phyloP scores from a whole-genome alignment of 805 yeast species.

The Ogataea henricii region DNA sequence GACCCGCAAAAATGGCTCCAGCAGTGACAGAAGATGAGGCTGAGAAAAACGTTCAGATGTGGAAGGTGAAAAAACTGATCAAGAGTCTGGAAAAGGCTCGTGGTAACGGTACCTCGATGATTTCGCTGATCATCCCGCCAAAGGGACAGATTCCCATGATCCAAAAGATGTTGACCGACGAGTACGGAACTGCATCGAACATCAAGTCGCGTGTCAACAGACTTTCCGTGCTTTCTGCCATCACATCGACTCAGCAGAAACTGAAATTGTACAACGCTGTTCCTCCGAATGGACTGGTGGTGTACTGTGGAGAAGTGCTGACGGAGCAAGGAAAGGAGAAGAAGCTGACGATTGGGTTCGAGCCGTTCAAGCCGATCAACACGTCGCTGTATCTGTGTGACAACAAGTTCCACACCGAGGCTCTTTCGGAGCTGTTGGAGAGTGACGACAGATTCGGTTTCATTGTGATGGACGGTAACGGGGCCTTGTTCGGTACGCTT shows the following conservation, averaged over 20 bases:
- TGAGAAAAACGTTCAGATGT: constrained; percentile 95
- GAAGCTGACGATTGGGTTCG: constrained; percentile 94
- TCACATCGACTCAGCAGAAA: constrained; percentile 97
- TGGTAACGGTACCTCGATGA: constrained; percentile 99
- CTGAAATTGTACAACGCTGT: constrained; percentile 85
- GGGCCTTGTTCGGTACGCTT: constrained; percentile 91
- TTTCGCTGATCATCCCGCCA: constrained; percentile 94
- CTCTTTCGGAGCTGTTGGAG: constrained; percentile 88
- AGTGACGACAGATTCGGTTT: constrained; percentile 96
- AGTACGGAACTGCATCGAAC: constrained; percentile 98
- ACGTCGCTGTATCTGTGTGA: constrained; percentile 96
- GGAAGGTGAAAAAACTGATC: constrained; percentile 97
- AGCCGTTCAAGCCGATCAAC: constrained; percentile 98
- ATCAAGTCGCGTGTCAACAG: constrained; percentile 98
- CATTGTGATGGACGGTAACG: constrained; percentile 99
- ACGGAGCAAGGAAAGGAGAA: constrained; percentile 98
- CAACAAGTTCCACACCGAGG: constrained; percentile 98
- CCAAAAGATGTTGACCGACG: constrained; percentile 93
- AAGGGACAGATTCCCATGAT: constrained; percentile 86
- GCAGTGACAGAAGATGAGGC: constrained; percentile 67
- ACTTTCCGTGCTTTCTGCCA: constrained; percentile 91
- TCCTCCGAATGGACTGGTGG: constrained; percentile 92
- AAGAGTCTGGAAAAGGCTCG: constrained; percentile 86
- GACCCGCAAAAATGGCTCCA: constrained; percentile 37
- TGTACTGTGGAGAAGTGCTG: constrained; percentile 97